Base-by-base conservation (phyloP, 345 rosid genomes). In the Rhizophora mangle region DNA sequence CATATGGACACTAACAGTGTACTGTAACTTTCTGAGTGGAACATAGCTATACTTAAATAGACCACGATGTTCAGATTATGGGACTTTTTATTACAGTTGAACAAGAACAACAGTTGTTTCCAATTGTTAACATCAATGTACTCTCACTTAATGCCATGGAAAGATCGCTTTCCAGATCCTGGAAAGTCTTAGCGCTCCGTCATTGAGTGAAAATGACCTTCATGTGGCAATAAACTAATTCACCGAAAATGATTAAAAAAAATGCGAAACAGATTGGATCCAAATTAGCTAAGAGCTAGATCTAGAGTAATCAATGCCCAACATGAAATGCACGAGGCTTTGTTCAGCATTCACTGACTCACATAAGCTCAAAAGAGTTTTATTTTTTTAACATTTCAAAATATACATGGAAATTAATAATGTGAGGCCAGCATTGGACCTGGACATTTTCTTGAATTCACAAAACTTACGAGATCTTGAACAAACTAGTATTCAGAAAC, bases 21-120 rank as follows among this genome's bases (percentile, higher is more conserved):
- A 22, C 30, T 15, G 46, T 24, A 65, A 49, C 51, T 32, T 20
- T 7, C 24, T 2, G 18, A 5, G 73, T 77, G 81, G 83, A 67
- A 49, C 67, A 77, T 82, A 82, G 78, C 81, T 74, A 63, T 30
- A 47, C 30, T 29, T 6, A 32, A 57, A 58, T 65, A 21, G 76
- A 66, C 71, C 73, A 26, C 74, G 27, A 6, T 13, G 34, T 22
- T 18, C 15, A 22, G 5, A 5, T 55, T 22, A 22, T 55, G 59
- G 21, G 27, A 55, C 59, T 22, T 22, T 49, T 57, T 8, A 37
- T 8, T 37, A 37, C 2, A 1, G 43, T 39, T 2, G 47, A 39
- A 10, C 47, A 10, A 39, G 47, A 39, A 10, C 4, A 39, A 39
- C 47, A 39, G 47, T 2, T 39, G 16, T 39, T 39, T 39, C 47